These are phyloP conservation scores for Kwoniella sp. DNA, from an alignment of 768 basidiomycete species.

Conservation along the genomic window DNA sequence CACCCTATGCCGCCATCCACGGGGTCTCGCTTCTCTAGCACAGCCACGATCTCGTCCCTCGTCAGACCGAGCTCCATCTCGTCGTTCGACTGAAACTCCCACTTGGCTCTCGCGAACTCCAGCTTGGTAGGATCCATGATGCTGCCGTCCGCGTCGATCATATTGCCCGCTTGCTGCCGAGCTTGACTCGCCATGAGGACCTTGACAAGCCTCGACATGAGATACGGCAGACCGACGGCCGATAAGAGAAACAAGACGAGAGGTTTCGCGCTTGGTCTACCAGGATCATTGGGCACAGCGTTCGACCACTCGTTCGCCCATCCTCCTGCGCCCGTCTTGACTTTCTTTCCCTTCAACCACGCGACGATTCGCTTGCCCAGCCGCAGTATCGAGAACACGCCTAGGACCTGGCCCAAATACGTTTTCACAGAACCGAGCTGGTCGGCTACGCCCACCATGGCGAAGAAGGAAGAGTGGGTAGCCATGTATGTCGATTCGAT, in stretches of 20 bases:
- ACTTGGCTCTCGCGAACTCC: constrained; percentile 79
- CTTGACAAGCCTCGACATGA: constrained; percentile 85
- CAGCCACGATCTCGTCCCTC: constrained; percentile 90
- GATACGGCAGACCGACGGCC: constrained; percentile 87
- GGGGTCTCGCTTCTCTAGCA: constrained; percentile 78
- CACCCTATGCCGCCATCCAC: constrained; percentile 76
- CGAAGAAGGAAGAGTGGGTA: constrained; percentile 91
- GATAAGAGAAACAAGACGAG: constrained; percentile 90
- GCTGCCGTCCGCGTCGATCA: constrained; percentile 27
- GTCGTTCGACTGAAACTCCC: constrained; percentile 73
- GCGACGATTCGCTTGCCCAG: constrained; percentile 50
- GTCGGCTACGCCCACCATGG: constrained; percentile 85
- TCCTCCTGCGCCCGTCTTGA: constrained; percentile 22
- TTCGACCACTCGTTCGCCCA: constrained; percentile 56
- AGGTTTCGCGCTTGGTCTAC: constrained; percentile 75
- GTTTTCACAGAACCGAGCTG: constrained; percentile 89
- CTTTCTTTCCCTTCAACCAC: constrained; percentile 70
- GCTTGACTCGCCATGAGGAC: constrained; percentile 63
- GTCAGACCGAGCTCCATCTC: constrained; percentile 77
- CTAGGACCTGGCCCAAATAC: constrained; percentile 89
- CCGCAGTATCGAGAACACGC: constrained; percentile 82
- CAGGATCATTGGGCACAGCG: constrained; percentile 22
- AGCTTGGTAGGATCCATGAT: constrained; percentile 70
- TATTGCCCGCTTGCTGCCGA: constrained; percentile 27
- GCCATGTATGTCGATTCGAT: constrained; percentile 98